Evolutionary conservation across 148 eudicot genomes (phyloP).

Genomic region (Fagopyrum homotropicum): DNA sequence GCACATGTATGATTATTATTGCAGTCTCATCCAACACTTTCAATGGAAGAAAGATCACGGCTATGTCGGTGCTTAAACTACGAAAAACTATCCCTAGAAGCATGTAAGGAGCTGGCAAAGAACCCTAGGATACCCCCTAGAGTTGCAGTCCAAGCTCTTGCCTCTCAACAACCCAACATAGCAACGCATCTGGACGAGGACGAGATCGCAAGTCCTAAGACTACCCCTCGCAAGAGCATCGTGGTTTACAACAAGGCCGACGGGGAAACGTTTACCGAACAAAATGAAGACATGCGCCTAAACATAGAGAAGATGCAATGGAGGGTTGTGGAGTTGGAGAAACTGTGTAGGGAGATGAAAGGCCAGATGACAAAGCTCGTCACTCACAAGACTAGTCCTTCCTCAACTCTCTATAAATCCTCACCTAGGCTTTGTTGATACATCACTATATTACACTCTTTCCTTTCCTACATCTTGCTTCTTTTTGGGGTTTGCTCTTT

Average conservation of each 20-base stretch:
- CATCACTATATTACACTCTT: not conserved
- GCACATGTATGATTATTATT: not conserved
- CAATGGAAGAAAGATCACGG: constrained; percentile 65
- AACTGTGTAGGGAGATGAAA: constrained; percentile 69
- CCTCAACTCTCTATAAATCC: constrained; percentile 24
- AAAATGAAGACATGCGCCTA: constrained; percentile 37
- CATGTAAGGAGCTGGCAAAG: constrained; percentile 81
- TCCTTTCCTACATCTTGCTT: not conserved
- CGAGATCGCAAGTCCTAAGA: constrained; percentile 13
- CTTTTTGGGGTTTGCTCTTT: not conserved
- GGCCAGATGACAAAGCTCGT: constrained; percentile 74
- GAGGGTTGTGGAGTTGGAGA: constrained; percentile 78
- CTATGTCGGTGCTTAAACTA: constrained; percentile 73
- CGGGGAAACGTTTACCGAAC: constrained; percentile 18
- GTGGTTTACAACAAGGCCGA: constrained; percentile 19
- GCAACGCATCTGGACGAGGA: not conserved
- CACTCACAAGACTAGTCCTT: constrained; percentile 18
- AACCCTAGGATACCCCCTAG: constrained; percentile 81
- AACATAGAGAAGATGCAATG: constrained; percentile 71
- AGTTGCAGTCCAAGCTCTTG: constrained; percentile 78
- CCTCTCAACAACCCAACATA: constrained; percentile 31
- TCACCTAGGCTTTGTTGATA: constrained; percentile 62
- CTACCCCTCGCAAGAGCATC: constrained; percentile 13
- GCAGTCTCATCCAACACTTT: constrained; percentile 68
- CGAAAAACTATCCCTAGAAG: constrained; percentile 64